Conservation (phyloP, 352 stramenopile genomes). For the Globisporangium splendens region DNA sequence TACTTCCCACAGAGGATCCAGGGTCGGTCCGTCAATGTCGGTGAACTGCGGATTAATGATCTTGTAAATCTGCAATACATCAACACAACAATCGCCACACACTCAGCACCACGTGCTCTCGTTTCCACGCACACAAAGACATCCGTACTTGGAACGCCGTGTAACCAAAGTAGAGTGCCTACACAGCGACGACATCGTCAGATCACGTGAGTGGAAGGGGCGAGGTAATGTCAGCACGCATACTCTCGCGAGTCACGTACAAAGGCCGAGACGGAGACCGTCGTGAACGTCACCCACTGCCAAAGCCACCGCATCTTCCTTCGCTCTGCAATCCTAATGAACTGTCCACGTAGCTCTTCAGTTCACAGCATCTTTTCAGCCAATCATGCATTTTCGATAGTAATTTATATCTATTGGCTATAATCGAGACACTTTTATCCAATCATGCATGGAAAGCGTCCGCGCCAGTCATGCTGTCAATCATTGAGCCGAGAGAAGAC, state of each 20-base stretch:
- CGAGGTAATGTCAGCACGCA: conserved; percentile 1
- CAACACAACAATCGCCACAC: no score
- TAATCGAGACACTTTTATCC: no score
- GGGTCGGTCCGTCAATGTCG: conserved; percentile 32
- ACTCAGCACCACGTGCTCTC: no score
- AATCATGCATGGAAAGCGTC: no score
- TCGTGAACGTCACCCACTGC: conserved; percentile 55
- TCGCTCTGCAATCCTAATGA: not conserved
- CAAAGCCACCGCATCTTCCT: conserved; percentile 19
- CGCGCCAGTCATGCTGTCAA: no score
- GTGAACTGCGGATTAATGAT: conserved; percentile 74
- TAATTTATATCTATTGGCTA: no score
- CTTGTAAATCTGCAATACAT: conserved; percentile 40
- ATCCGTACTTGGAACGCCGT: conserved; percentile 40
- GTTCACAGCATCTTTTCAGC: no score
- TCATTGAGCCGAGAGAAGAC: no score
- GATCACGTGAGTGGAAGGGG: not conserved
- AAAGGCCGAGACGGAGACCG: conserved; percentile 52
- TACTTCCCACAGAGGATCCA: conserved; percentile 65
- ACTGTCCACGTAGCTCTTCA: no score
- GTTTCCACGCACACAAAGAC: no score
- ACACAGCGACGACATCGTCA: not conserved
- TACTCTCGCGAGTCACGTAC: conserved; percentile 25
- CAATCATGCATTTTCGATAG: no score
- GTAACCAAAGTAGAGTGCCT: conserved; percentile 59